Evolutionary conservation across 23 red algal genomes (phyloP), one percentile per base, ranked within the genome.

Genomic region (Gracilaria gracilis): DNA sequence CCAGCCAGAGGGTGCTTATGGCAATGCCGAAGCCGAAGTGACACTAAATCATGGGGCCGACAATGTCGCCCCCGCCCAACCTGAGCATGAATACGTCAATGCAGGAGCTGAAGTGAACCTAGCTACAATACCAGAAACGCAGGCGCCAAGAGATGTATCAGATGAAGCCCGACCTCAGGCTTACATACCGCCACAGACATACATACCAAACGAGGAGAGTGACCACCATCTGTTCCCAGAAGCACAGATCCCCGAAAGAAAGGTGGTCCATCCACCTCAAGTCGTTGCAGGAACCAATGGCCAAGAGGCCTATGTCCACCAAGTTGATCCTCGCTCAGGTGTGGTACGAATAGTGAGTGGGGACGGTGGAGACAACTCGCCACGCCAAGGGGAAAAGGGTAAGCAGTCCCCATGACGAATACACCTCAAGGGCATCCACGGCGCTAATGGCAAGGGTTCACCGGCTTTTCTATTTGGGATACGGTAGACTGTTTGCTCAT

Each of bases 211-310:
- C 39, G 13, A 62, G 23, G 80, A 83, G 55, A 65, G 21, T 33
- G 80, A 83, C 25, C 46, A 83, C 28, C n/a, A 59, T 33, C 24
- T 73, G 0, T 73, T 73, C 38, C 35, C 67, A 40, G 67, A 73
- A 3, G 67, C 36, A 44, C 67, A 73, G 67, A 42, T 73, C 35
- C 67, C 67, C 16, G 35, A 37, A 44, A 17, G 38, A 73, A 29
- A 73, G 11, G 17, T 73, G 6, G 16, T 44, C 5, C 2, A 44
- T 11, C 33, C 42, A 44, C 35, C 35, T 11, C 2, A 15, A 73
- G 67, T 16, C 33, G 67, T 29, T 40, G 35, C 38, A 73, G 67
- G 44, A 73, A 21, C 2, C 5, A 21, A 42, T 8, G 67, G 35
- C 33, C 19, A 73, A 20, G 59, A 9, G 59, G 59, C 59, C 19